phyloP scores from a whole-genome alignment of 129 eudicot species.

The Scalesia atractyloides region DNA sequence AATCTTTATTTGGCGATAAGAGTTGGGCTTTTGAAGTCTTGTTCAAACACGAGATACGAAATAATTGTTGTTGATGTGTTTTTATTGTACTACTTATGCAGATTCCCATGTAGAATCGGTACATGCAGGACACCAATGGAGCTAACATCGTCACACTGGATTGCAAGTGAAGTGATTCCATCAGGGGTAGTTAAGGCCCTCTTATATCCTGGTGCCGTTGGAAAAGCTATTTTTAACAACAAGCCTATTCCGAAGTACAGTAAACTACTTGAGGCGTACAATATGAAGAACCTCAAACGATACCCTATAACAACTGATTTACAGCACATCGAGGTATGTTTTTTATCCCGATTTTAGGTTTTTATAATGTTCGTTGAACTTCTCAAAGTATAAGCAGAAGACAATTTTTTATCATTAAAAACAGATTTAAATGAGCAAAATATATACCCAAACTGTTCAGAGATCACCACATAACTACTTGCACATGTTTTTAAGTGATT shows the following conservation, averaged over 20 bases:
- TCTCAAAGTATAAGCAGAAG: not conserved
- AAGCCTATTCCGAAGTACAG: slow-evolving; percentile 45
- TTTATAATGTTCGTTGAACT: not conserved
- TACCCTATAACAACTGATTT: slow-evolving; percentile 43
- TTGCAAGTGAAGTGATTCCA: slow-evolving; percentile 58
- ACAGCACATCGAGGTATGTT: slow-evolving; percentile 61
- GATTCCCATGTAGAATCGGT: slow-evolving; percentile 69
- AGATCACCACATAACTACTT: slow-evolving; percentile 11
- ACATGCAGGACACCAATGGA: slow-evolving; percentile 60
- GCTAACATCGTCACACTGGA: slow-evolving; percentile 46
- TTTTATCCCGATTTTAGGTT: not conserved
- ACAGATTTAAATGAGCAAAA: not conserved
- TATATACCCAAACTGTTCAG: not conserved
- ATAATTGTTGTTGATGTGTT: not conserved
- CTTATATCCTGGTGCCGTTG: slow-evolving; percentile 59
- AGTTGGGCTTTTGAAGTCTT: slow-evolving; percentile 1
- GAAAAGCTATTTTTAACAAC: slow-evolving; percentile 34
- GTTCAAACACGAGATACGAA: not conserved
- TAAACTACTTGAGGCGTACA: slow-evolving; percentile 35
- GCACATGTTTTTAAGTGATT: not conserved
- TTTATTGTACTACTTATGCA: slow-evolving; percentile 31
- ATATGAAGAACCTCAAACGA: slow-evolving; percentile 25
- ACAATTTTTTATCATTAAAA: not conserved
- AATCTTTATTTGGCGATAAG: not conserved
- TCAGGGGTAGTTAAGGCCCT: slow-evolving; percentile 45